phyloP scores from a whole-genome alignment of 805 yeast genomes.

The Teunomyces barrocoloradensis region DNA sequence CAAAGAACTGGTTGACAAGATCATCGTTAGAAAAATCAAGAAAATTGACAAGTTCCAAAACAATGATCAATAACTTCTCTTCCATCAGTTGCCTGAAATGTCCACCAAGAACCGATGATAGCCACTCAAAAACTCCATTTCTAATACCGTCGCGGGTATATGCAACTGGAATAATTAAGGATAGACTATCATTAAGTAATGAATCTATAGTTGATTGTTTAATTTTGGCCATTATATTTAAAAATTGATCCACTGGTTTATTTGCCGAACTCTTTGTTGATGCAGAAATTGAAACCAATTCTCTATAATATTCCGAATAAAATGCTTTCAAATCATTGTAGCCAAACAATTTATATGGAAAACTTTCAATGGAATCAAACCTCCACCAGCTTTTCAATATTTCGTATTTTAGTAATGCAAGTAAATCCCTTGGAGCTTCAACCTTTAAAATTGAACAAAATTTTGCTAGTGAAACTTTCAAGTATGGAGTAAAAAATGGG shows the following conservation, averaged over 20 bases:
- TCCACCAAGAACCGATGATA: conserved; percentile 15
- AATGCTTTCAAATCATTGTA: conserved; percentile 30
- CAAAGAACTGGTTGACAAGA: conserved; percentile 10
- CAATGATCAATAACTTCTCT: conserved; percentile 28
- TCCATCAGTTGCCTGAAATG: conserved; percentile 20
- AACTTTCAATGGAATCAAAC: conserved; percentile 27
- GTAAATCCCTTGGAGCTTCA: conserved; percentile 17
- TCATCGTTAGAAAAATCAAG: conserved; percentile 39
- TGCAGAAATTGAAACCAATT: conserved; percentile 37
- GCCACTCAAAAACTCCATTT: conserved; percentile 24
- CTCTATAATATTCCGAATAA: conserved; percentile 27
- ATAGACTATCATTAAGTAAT: conserved; percentile 30
- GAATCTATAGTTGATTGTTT: conserved; percentile 13
- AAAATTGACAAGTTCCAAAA: conserved; percentile 34
- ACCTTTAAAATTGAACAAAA: conserved; percentile 19
- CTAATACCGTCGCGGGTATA: conserved; percentile 40
- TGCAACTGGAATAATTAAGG: conserved; percentile 43
- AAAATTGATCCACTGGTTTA: conserved; percentile 1
- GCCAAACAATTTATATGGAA: conserved; percentile 44
- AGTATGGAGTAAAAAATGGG: conserved; percentile 26
- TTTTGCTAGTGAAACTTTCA: conserved; percentile 21
- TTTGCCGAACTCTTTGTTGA: conserved; percentile 16
- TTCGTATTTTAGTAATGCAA: conserved; percentile 28
- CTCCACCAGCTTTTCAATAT: conserved; percentile 45
- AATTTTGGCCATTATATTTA: conserved; percentile 13